Evolutionary conservation across 2,329 filamentous ascomycete genomes (phyloP).

Genomic region (Passalora sequoiae): DNA sequence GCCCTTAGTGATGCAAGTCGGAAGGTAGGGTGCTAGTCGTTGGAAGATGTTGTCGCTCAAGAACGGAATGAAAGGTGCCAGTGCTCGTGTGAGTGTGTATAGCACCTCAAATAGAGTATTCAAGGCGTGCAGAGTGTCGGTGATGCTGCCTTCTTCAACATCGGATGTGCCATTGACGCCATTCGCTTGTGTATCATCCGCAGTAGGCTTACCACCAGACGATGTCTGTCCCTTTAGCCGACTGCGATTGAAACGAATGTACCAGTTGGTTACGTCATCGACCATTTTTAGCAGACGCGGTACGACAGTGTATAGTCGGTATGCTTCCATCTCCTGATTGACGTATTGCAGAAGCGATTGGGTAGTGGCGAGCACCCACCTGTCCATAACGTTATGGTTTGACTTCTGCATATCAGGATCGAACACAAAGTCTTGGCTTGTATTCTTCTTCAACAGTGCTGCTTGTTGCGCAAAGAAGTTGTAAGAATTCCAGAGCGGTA

Average conservation of each 20-base stretch:
- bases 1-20: conserved; percentile 57
- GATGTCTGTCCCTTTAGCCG: conserved; percentile 66
- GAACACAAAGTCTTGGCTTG: conserved; percentile 70
- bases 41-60: conserved; percentile 91
- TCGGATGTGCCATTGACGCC: conserved; percentile 18
- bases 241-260: conserved; percentile 90
- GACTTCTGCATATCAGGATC: conserved; percentile 68
- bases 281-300: conserved; percentile 68
- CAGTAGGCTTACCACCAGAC: conserved; percentile 17
- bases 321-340: conserved; percentile 82
- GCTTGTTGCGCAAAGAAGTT: conserved; percentile 94
- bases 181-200: conserved; percentile 18
- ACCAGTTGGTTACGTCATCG: conserved; percentile 98
- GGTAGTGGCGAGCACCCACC: conserved; percentile 88
- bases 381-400: conserved; percentile 90
- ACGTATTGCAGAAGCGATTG: conserved; percentile 89
- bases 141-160: conserved; percentile 62
- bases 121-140: conserved; percentile 83
- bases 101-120: conserved; percentile 93
- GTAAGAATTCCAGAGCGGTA: conserved; percentile 94
- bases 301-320: conserved; percentile 75
- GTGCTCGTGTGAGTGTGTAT: conserved; percentile 77
- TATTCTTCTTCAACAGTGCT: conserved; percentile 77
- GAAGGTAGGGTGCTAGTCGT: conserved; percentile 75
- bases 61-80: conserved; percentile 95